Conservation (phyloP, 23 red algal species). For the Chondrus crispus region DNA sequence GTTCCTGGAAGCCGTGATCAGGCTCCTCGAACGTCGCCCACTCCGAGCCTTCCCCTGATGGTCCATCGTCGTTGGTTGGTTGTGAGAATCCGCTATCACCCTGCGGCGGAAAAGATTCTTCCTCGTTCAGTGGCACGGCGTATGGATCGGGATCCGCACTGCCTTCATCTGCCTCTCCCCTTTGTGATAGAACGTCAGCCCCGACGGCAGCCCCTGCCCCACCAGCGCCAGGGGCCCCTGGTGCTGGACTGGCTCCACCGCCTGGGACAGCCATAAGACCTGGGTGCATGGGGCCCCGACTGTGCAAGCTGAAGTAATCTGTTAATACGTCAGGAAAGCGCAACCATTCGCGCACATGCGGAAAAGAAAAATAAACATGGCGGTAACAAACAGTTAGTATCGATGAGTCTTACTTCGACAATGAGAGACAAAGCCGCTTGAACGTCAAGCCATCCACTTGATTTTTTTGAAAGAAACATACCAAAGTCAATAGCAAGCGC, state of each 20-base stretch:
- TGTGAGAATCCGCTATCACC: neutral
- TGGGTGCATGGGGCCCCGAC: slow-evolving; percentile 37
- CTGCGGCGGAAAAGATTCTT: neutral
- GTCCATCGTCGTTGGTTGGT: neutral
- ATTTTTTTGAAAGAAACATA: too few species aligned
- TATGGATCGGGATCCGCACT: neutral
- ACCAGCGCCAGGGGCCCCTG: neutral
- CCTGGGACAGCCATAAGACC: slow-evolving; percentile 56
- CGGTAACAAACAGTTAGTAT: neutral
- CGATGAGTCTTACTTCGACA: neutral
- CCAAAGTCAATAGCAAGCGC: slow-evolving; percentile 94
- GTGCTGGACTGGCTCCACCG: slow-evolving; percentile 24
- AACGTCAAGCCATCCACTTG: too few species aligned
- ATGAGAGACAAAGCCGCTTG: too few species aligned
- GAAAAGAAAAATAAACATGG: neutral
- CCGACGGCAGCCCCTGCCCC: slow-evolving; percentile 37
- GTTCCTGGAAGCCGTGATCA: slow-evolving; percentile 54
- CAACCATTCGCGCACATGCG: neutral
- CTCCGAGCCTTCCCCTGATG: slow-evolving; percentile 10
- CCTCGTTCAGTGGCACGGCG: neutral
- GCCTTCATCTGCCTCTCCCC: neutral
- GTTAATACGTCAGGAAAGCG: neutral
- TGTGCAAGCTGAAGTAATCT: slow-evolving; percentile 97
- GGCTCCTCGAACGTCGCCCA: slow-evolving; percentile 70
- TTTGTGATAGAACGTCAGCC: slow-evolving; percentile 45